Conservation (phyloP, 1,139 yeast genomes). For the Kodamaea ohmeri region DNA sequence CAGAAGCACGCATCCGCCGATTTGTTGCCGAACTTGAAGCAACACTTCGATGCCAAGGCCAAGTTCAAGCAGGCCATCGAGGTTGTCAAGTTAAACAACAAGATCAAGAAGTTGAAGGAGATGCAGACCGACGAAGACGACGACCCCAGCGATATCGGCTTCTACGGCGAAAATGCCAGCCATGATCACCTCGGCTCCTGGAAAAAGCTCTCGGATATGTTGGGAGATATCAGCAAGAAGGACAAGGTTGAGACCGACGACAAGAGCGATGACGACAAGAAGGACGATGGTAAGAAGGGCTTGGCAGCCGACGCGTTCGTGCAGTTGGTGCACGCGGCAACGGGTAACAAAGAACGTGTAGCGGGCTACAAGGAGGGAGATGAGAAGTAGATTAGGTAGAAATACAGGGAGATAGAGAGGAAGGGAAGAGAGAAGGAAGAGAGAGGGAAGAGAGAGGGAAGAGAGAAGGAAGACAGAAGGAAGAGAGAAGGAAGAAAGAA, state of each 20-base stretch:
- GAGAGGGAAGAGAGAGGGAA: too few relatives aligned
- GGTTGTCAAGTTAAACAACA: conserved; percentile 70
- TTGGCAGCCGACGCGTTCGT: conserved; percentile 53
- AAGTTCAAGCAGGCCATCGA: conserved; percentile 87
- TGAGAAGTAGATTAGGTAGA: too few relatives aligned
- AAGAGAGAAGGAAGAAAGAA: neutral
- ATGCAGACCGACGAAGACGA: conserved; percentile 53
- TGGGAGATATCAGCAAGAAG: conserved; percentile 15
- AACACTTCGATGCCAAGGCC: conserved; percentile 79
- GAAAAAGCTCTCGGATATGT: conserved; percentile 25
- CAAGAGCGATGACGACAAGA: neutral
- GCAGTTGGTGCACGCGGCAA: conserved; percentile 72
- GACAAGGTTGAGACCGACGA: conserved; percentile 17
- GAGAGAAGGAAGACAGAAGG: too few relatives aligned
- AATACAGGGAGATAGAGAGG: neutral
- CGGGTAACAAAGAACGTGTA: conserved; percentile 63
- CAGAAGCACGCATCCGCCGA: conserved; percentile 52
- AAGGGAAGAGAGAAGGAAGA: neutral
- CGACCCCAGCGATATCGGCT: conserved; percentile 48
- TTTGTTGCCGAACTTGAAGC: conserved; percentile 62
- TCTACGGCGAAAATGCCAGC: conserved; percentile 30
- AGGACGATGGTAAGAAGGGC: conserved; percentile 15
- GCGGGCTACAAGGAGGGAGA: conserved; percentile 30
- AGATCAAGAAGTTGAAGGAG: conserved; percentile 63
- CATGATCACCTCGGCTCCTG: conserved; percentile 15